These are phyloP conservation scores for Heterobasidion occidentale DNA, from an alignment of 1,284 basidiomycete genomes.

Conservation along the genomic window DNA sequence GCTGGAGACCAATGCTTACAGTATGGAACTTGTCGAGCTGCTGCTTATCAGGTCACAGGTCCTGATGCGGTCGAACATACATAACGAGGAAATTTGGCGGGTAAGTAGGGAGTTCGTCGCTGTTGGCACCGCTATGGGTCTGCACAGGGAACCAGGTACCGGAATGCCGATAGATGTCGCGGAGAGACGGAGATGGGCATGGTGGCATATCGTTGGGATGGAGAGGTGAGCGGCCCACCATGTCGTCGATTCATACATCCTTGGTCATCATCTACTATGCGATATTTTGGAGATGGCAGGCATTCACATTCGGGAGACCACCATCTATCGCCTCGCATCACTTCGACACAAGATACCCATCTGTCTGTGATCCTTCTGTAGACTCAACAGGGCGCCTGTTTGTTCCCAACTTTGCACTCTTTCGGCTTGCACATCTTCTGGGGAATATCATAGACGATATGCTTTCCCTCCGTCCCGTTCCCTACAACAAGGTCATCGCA, in stretches of 20 bases:
- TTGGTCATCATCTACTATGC: background rate
- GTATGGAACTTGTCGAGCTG: constrained; percentile 68
- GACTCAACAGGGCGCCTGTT: constrained; percentile 60
- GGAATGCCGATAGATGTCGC: constrained; percentile 57
- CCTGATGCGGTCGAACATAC: constrained; percentile 61
- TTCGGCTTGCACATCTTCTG: constrained; percentile 63
- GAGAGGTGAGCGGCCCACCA: constrained; percentile 44
- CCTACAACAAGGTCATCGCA: constrained; percentile 61
- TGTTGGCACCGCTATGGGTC: constrained; percentile 69
- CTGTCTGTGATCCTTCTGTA: constrained; percentile 48
- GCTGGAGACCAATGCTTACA: constrained; percentile 39
- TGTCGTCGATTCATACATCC: background rate
- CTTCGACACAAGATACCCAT: constrained; percentile 70
- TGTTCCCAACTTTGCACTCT: constrained; percentile 66
- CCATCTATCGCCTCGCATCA: constrained; percentile 67
- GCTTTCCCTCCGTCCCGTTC: constrained; percentile 63
- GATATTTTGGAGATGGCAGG: constrained; percentile 56
- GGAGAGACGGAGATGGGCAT: constrained; percentile 74
- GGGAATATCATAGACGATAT: constrained; percentile 79
- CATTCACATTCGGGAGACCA: constrained; percentile 76
- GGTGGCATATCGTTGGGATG: constrained; percentile 77
- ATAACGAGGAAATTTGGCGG: constrained; percentile 73
- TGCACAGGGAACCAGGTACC: constrained; percentile 78
- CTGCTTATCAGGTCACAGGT: constrained; percentile 63
- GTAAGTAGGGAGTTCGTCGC: constrained; percentile 65